A percentile compares a stretch with the other conserved stretches of the same genome.
These are phyloP conservation scores for Brassica cretica DNA, from an alignment of 345 rosid species.

Conservation along the genomic window DNA sequence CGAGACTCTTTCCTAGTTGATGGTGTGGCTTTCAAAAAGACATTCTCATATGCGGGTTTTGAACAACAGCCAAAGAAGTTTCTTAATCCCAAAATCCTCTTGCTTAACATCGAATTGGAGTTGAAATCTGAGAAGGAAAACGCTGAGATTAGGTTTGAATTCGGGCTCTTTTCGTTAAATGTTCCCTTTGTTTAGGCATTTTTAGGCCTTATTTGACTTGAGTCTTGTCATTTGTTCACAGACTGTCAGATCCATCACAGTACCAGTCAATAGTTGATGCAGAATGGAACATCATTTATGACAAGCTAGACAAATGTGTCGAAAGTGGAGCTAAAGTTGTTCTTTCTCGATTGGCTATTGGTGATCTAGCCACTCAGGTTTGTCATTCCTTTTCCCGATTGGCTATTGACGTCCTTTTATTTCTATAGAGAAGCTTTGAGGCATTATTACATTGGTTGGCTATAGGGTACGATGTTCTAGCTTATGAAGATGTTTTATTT, in stretches of 20 bases:
- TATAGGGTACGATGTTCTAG: conserved; percentile 13
- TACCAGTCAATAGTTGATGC: conserved; percentile 99
- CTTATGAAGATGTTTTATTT: not conserved
- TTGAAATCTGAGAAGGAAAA: conserved; percentile 99
- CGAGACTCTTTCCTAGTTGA: conserved; percentile 92
- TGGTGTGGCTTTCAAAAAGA: conserved; percentile 98
- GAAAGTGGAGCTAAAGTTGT: conserved; percentile 94
- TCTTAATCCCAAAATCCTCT: conserved; percentile 72
- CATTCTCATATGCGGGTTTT: conserved; percentile 98
- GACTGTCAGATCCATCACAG: conserved; percentile 93
- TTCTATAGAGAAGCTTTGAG: conserved; percentile 2
- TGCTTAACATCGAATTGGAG: conserved; percentile 90
- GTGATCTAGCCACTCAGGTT: conserved; percentile 98
- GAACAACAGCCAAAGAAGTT: conserved; percentile 99
- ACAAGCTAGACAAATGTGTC: conserved; percentile 94
- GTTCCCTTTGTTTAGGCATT: not conserved
- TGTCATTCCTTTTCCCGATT: conserved; percentile 7
- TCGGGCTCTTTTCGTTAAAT: not conserved
- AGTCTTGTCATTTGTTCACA: conserved; percentile 37
- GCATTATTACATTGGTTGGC: conserved; percentile 19
- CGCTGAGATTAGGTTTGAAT: conserved; percentile 88
- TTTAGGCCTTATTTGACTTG: conserved; percentile 19
- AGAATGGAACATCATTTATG: conserved; percentile 99
- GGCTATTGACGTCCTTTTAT: conserved; percentile 9
- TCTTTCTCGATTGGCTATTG: conserved; percentile 96